Evolutionary conservation across 768 basidiomycete species (phyloP), one percentile per base, ranked within the genome.

Genomic region (Dentipellis fragilis): DNA sequence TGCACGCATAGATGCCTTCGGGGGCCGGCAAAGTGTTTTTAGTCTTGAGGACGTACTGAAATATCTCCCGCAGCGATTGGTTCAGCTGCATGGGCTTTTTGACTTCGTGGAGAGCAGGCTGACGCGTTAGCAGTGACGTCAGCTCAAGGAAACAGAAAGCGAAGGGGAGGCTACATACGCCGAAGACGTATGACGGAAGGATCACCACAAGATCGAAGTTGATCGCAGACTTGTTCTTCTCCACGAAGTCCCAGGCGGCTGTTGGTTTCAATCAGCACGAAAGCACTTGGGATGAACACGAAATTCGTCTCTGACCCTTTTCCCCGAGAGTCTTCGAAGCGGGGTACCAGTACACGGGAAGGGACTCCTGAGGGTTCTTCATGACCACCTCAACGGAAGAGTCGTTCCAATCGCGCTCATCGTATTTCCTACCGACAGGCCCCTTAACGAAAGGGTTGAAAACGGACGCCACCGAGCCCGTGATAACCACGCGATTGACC

Each of bases 401-500:
- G 46, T 64, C 54, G 63, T 71, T 71, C 70, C 70, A 73, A 57
- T 71, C 63, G 22, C 54, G 56, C 55, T 66, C 59, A 19, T 54
- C 53, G 21, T 42, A 46, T 17, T 7, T 16, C 2, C n/a, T 45
- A 10, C 9, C 42, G 3, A 16, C 9, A 12, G 11, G 21, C 8
- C 9, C 51, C 48, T 10, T 10, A 16, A 14, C 48, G 16, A 16
- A 49, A 6, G 37, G 49, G 14, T 50, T 19, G 65, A 63, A 22
- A 11, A 69, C 40, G 10, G 70, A 54, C 22, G 73, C 75, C 50
- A 68, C 66, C 2, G 73, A 74, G 1, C 71, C 70, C 5, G 75
- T 77, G 59, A 77, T 62, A 16, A 77, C 73, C 1, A 78, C 67
- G n/a, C 77, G 67, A 65, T 75, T 67, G 59, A 78, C 64, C 3